Percentiles rank a stretch among this genome's conserved stretches.
phyloP scores from a whole-genome alignment of 2,329 filamentous ascomycete genomes.

The Colletotrichum gloeosporioides region DNA sequence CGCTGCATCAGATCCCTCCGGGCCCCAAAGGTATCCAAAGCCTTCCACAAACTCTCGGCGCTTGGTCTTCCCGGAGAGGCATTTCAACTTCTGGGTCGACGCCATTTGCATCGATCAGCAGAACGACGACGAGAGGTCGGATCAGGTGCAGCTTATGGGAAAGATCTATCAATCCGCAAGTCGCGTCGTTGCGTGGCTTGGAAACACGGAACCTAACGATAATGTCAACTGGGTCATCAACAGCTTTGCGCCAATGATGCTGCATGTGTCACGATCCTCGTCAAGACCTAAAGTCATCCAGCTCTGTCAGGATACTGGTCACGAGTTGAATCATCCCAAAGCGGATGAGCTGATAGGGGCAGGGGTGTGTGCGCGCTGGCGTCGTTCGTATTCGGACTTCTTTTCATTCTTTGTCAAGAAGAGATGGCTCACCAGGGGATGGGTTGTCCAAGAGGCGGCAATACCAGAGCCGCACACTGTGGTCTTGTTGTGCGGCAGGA shows the following conservation, averaged over 20 bases:
- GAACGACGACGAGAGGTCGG: conserved; percentile 10
- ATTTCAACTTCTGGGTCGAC: conserved; percentile 22
- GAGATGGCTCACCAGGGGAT: conserved; percentile 24
- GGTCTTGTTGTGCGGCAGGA: not conserved
- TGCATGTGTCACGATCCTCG: not conserved
- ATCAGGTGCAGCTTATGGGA: conserved; percentile 26
- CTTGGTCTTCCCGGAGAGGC: not conserved
- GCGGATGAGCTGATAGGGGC: not conserved
- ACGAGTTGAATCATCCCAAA: not conserved
- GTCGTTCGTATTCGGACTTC: not conserved
- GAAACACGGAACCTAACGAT: not conserved
- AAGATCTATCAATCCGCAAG: conserved; percentile 21
- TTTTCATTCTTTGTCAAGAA: conserved; percentile 21
- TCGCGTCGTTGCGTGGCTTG: conserved; percentile 3
- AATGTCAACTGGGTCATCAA: conserved; percentile 21
- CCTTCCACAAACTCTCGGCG: not conserved
- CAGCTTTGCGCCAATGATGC: not conserved
- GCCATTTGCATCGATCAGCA: conserved; percentile 25
- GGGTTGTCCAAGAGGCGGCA: conserved; percentile 26
- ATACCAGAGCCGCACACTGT: conserved; percentile 10
- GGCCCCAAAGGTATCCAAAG: not conserved
- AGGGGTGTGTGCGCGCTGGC: not conserved
- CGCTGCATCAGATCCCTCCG: not conserved
- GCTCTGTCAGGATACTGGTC: not conserved
- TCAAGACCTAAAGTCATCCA: not conserved